Base-by-base conservation (phyloP, 495 filamentous ascomycete genomes). In the Alectoria sarmentosa region DNA sequence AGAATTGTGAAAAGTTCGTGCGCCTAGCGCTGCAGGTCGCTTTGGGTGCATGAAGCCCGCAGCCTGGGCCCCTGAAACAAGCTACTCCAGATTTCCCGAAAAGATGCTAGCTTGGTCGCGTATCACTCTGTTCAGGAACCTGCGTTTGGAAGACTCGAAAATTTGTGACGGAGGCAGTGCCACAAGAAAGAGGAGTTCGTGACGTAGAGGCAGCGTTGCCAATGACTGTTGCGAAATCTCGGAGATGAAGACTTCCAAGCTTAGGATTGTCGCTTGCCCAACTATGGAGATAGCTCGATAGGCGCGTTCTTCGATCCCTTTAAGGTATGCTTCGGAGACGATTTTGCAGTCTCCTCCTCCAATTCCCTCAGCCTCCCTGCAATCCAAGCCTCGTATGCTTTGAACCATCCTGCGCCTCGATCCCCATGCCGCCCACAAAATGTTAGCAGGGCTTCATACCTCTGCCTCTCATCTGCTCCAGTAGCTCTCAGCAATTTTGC, bases 401-500 rank as follows among this genome's bases (percentile, higher is more conserved):
- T 55, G 17, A 34, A 34, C 55, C 32, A 59, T 37, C 62, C 56
- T 64, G 23, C 39, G 41, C 21, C 34, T n/a, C 15, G 17, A 55
- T 34, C n/a, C 30, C 7, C 21, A 8, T 17, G 57, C 4, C 36
- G 37, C 46, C 78, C 71, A 60, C 82, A 86, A 63, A 81, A 82
- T 8, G 17, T 34, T 14, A 76, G 61, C 56, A 86, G 59, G 21
- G 76, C 76, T 37, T 54, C 36, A 69, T 85, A 83, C 54, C 79
- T 71, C 36, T 77, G 70, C 38, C 65, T 66, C 11, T 72, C 67
- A 41, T 74, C 71, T n/a, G 13, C 58, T 38, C 42, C 65, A n/a
- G 77, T 81, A 21, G 81, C 78, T 37, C 68, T 60, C 5, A 76
- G 64, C 6, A 88, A 56, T 70, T 89, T 90, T 9, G 76, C 77